Conservation (phyloP, 306 rosid species). For the Oemleria cerasiformis region DNA sequence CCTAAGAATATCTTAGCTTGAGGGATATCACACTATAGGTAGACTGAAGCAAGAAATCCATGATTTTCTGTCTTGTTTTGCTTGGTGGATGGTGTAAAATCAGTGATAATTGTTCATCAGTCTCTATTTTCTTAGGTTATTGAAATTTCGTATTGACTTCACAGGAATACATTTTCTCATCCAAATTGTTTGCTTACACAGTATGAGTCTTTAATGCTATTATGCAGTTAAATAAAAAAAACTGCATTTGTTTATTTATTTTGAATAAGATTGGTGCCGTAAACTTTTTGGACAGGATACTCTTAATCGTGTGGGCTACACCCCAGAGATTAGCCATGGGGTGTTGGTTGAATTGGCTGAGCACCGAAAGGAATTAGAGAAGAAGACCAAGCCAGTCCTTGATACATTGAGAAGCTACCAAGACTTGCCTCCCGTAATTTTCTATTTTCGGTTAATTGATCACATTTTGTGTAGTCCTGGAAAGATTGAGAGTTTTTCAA, state of each 20-base stretch:
- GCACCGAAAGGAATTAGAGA: conserved; percentile 84
- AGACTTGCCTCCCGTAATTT: conserved; percentile 81
- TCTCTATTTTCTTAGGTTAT: background rate
- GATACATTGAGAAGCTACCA: conserved; percentile 91
- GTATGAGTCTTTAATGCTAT: background rate
- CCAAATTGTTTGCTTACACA: background rate
- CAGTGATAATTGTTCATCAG: background rate
- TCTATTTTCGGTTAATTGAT: background rate
- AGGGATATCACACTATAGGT: background rate
- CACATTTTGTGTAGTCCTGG: conserved; percentile 1
- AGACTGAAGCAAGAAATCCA: background rate
- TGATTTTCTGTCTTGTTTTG: background rate
- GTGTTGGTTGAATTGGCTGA: conserved; percentile 84
- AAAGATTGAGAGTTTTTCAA: conserved; percentile 5
- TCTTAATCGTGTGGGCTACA: conserved; percentile 77
- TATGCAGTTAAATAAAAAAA: background rate
- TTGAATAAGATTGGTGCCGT: background rate
- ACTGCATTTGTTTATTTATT: conserved; percentile 1
- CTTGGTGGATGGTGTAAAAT: background rate
- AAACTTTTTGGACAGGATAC: conserved; percentile 53
- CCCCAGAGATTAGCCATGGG: conserved; percentile 85
- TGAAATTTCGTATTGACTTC: background rate
- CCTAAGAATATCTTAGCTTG: background rate
- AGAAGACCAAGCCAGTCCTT: conserved; percentile 89
- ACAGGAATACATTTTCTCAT: background rate